Base-by-base conservation (phyloP, 202 grass and related monocot species). In the Zizania palustris region DNA sequence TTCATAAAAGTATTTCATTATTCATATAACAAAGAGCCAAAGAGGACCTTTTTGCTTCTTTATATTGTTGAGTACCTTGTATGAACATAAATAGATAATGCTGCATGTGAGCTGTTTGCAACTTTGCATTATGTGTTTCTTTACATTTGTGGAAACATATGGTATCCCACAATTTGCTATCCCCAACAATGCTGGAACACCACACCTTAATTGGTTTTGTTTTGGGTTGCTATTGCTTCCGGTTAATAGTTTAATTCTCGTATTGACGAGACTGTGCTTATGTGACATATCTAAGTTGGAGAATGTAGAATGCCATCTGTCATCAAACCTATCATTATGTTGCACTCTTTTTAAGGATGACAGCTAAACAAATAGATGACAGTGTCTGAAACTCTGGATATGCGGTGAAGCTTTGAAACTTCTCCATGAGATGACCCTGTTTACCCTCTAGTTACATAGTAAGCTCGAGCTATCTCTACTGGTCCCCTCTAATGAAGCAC, bases 311-410 rank as follows among this genome's bases (percentile, higher is more conserved):
- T 12, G 14, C 33, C 19, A 15, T 46, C 10, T 67, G 50, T 12
- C 34, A 21, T 82, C 41, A 82, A 75, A 74, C 62, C 60, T 76
- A 45, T 2, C 18, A 35, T 38, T 49, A 1, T 74, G 54, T 46
- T 72, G 37, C 3, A 54, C 8, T 42, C 38, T 37, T 60, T 61
- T 37, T 67, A 44, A 50, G 11, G 66, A 53, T 40, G 59, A 34
- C 34, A 45, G 46, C 62, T 43, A 18, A 66, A 73, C 18, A 78
- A 51, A 75, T 75, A 67, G 4, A 34, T 14, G 6, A 53, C 19
- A 16, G 6, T 16, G 4, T 22, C 35, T 28, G 28, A 28, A 28
- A 28, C 28, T 28, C 28, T 57, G 5, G 12, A 63, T 38, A 34
- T 20, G 39, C 3, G 35, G 21, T 51, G 18, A 55, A 55, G 35